Base-by-base conservation (phyloP, 257 asterid genomes). In the Forsythia viridissima region DNA sequence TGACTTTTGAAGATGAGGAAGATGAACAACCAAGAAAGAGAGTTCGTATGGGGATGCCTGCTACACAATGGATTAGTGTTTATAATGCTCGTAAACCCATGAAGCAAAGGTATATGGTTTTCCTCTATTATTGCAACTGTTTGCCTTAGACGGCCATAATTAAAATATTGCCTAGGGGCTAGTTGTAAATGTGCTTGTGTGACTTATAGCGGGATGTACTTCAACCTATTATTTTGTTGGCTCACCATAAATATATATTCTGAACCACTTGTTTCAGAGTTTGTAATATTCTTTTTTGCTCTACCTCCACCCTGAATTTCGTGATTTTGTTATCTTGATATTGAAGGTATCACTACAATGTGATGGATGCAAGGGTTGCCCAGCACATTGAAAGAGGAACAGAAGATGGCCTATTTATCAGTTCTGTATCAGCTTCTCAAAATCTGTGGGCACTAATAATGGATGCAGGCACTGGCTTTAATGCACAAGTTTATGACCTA, bases 401-500 rank as follows among this genome's bases (percentile, higher is more conserved):
- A 20, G 91, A 88, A 76, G 98, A 93, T 88, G 93, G 93, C 80
- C 81, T 93, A 57, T 84, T 38, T 77, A 88, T 93, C 76, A 92
- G 97, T 72, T 84, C 92, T 76, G 92, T 92, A 65, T 86, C 95
- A 30, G 92, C 91, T 76, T 81, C 86, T 82, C 90, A 85, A 71
- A 93, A 88, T 81, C 86, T 92, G 11, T 93, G 96, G 96, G 97
- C 98, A 8, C 77, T 93, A 34, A 89, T 93, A 83, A 88, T 93
- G 97, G 98, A 93, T 88, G 97, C 97, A 1, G 97, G 96, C 72
- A 93, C 97, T 3, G 94, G 93, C 77, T 93, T 93, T 85, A 48
- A 70, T 18, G 44, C 86, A 5, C 98, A 93, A 84, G 90, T 90
- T 63, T 90, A 89, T 79, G 83, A 87, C 79, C 85, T 89, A 36